These are phyloP conservation scores for Hyparrhenia diplandra DNA, from an alignment of 176 grass and related monocot genomes.

Conservation along the genomic window DNA sequence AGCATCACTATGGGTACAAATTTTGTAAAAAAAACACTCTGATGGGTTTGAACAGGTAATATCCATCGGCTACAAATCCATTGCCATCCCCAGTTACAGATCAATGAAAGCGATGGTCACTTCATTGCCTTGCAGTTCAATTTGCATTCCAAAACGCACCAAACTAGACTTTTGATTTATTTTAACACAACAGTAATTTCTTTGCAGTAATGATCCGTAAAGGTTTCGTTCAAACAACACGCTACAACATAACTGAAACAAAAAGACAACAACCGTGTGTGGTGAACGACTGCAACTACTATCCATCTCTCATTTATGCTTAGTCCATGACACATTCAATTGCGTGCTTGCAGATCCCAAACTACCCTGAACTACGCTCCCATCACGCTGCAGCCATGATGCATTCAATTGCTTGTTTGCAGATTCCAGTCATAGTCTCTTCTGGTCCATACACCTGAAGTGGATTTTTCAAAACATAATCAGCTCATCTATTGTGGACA, in stretches of 20 bases:
- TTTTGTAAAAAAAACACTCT: no score
- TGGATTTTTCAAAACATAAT: constrained; percentile 13
- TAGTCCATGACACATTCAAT: constrained; percentile 38
- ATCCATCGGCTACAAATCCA: no score
- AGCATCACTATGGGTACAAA: no score
- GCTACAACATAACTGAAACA: background rate
- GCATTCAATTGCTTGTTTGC: constrained; percentile 93
- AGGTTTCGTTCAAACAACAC: background rate
- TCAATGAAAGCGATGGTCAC: background rate
- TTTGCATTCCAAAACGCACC: background rate
- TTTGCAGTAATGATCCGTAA: background rate
- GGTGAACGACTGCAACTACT: constrained; percentile 7
- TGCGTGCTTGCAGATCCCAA: constrained; percentile 52
- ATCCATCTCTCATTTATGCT: constrained; percentile 9
- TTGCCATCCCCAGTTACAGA: no score
- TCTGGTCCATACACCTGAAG: constrained; percentile 87
- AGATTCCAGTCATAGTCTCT: constrained; percentile 91
- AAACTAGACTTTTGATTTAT: background rate
- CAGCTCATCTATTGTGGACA: background rate
- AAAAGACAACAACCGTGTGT: constrained; percentile 1
- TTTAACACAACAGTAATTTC: constrained; percentile 10
- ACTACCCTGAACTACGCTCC: background rate
- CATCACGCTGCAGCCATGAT: constrained; percentile 57
- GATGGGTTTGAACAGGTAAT: no score
- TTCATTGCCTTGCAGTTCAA: constrained; percentile 7